These are phyloP conservation scores for Nothopassalora personata DNA, from an alignment of 2,329 filamentous ascomycete species.

Conservation along the genomic window DNA sequence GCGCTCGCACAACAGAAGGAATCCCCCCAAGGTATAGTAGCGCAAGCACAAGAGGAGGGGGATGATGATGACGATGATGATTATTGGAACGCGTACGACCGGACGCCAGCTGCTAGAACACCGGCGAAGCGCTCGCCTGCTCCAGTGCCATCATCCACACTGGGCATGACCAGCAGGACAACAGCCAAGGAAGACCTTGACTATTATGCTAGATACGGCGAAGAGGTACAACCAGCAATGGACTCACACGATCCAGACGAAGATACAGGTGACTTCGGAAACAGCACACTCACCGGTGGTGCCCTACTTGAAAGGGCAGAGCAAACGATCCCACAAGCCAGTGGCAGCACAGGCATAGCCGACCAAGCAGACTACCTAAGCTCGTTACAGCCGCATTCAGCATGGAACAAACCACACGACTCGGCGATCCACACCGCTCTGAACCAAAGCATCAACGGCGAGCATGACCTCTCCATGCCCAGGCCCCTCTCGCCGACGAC, in stretches of 20 bases:
- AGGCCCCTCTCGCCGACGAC: constrained; percentile 45
- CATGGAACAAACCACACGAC: constrained; percentile 16
- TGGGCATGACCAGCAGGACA: constrained; percentile 25
- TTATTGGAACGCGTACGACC: constrained; percentile 76
- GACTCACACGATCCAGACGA: constrained; percentile 79
- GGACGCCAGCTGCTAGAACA: constrained; percentile 59
- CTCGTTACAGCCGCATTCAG: constrained; percentile 17
- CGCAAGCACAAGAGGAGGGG: constrained; percentile 48
- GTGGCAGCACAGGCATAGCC: constrained; percentile 3
- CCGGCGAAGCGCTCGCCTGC: constrained; percentile 62
- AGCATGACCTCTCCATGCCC: constrained; percentile 35
- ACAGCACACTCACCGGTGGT: constrained; percentile 53
- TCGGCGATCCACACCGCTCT: constrained; percentile 13
- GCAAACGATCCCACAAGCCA: neutral
- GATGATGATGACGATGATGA: constrained; percentile 66
- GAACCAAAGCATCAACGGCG: constrained; percentile 12
- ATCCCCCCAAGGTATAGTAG: constrained; percentile 10
- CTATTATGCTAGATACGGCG: constrained; percentile 71
- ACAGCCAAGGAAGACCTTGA: constrained; percentile 52
- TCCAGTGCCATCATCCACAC: constrained; percentile 36
- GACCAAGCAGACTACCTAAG: constrained; percentile 15
- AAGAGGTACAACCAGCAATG: constrained; percentile 71
- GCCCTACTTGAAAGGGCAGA: constrained; percentile 32
- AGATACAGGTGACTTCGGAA: constrained; percentile 44
- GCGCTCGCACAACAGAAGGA: constrained; percentile 7